Evolutionary conservation across 2,329 filamentous ascomycete genomes (phyloP), one percentile per base, ranked within the genome.

Genomic region (Cyclaneusma minus): DNA sequence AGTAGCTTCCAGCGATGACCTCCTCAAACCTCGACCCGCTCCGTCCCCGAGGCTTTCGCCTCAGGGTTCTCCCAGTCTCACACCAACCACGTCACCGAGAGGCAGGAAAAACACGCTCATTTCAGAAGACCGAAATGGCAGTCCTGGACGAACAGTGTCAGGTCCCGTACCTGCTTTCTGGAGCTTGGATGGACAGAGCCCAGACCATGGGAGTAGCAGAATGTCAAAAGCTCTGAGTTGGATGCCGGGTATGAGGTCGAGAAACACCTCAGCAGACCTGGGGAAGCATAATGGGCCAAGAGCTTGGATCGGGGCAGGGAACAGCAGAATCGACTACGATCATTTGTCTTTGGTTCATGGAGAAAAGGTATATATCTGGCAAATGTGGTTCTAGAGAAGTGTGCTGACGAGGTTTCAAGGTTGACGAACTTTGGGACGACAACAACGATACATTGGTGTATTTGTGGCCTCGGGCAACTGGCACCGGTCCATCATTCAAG

Each of bases 391-490:
- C 12, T 16, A 9, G 16, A 9, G 16, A 17, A 20, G 19, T 14
- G 22, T 27, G 17, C 30, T 35, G 23, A 40, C 29, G n/a, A 30
- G 24, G 19, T n/a, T 28, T 27, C 20, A 28, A 72, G 67, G 64
- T 76, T 4, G 67, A 70, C 2, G 72, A 77, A 44, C 48, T 78
- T 12, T 77, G 72, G 72, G 66, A 70, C 35, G 68, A 74, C 29
- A 51, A 47, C 27, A 69, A 65, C 20, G 61, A 61, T 33, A 58
- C 73, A 13, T 53, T 58, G 26, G 58, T 78, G 12, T 68, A 69
- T 37, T 48, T 78, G 4, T 63, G 63, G 29, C 56, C 68, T 1
- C 58, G 54, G 29, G 50, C 52, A 4, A 60, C 53, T 31, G 59
- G 59, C 7, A 48, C 45, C 6, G 64, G 63, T 0, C 61, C 70